Evolutionary conservation across 768 basidiomycete genomes (phyloP), one percentile per base, ranked within the genome.

Genomic region (Tulasnella sp.): DNA sequence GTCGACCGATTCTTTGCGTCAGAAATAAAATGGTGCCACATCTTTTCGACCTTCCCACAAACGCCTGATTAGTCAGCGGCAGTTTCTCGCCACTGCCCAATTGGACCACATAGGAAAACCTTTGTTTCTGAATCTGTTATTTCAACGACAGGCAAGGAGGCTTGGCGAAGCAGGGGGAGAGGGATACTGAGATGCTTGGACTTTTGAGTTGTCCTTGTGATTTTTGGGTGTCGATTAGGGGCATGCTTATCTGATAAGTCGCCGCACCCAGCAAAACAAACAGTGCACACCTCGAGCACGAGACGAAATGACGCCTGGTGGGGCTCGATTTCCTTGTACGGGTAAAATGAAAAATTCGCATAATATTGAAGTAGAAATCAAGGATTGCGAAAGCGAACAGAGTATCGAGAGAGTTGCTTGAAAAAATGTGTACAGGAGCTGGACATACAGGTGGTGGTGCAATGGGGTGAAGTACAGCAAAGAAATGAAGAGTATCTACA

Each of bases 1-100:
- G n/a, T 46, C 31, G 73, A 74, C 37, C 73, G 40, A 74, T 74
- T 74, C 34, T n/a, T 74, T 6, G 58, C 73, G 73, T 74, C 73
- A 14, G 44, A 28, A 46, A 74, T 74, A 74, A 74, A 74, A 74
- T 74, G n/a, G 44, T 74, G 73, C 73, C 73, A 74, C 44, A 46
- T 40, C 34, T 14, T 40, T 22, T n/a, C 24, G 24, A 3, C 40
- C 73, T 46, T 74, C 73, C 44, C 73, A 74, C 40, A 46, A 74
- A 40, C 28, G 44, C 34, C 40, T 11, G n/a, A 74, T 74, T 46
- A 40, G 44, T 74, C 73, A 40, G 44, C 73, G 1, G 34, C 11
- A 37, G 34, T 46, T 20, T 37, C 37, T 9, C 73, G 73, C 37
- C 24, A 40, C 37, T 37, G 73, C 37, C 73, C 73, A 20, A 18